Evolutionary conservation across 805 yeast species (phyloP).

Genomic region (Sugiyamaella americana): DNA sequence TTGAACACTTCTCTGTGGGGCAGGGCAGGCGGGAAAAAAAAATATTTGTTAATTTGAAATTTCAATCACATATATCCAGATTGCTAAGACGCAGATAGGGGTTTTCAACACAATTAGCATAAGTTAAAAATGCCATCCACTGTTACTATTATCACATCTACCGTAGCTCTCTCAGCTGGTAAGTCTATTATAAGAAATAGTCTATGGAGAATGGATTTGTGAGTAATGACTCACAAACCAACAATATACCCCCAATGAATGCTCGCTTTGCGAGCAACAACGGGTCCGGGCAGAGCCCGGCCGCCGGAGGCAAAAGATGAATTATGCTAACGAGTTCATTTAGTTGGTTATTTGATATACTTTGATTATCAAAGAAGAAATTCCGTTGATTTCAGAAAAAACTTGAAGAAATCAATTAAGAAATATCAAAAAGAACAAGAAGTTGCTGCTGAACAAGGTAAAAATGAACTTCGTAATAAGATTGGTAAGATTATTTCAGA

Average conservation of each 20-base stretch:
- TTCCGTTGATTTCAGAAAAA: slow-evolving; percentile 73
- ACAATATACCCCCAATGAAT: neutral
- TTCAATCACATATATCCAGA: too few relatives aligned
- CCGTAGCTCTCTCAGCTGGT: slow-evolving; percentile 27
- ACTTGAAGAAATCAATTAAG: slow-evolving; percentile 57
- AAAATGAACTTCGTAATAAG: slow-evolving; percentile 47
- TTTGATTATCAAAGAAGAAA: slow-evolving; percentile 90
- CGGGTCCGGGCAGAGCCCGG: neutral
- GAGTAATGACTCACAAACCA: too few relatives aligned
- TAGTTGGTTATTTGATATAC: slow-evolving; percentile 62
- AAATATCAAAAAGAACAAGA: slow-evolving; percentile 55
- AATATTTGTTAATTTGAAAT: too few relatives aligned
- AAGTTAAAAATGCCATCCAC: slow-evolving; percentile 33
- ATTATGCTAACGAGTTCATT: neutral
- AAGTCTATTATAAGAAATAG: slow-evolving; percentile 12
- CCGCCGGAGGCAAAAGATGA: neutral
- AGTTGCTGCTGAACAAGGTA: slow-evolving; percentile 52
- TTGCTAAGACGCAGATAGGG: too few relatives aligned
- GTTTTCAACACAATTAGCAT: too few relatives aligned
- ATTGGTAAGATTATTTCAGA: slow-evolving; percentile 56
- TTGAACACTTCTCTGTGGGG: too few relatives aligned
- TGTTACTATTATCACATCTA: slow-evolving; percentile 27
- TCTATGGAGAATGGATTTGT: too few relatives aligned
- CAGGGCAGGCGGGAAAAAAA: too few relatives aligned
- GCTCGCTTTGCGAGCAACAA: neutral